phyloP scores from a whole-genome alignment of 306 rosid genomes.

The Cicer bijugum region DNA sequence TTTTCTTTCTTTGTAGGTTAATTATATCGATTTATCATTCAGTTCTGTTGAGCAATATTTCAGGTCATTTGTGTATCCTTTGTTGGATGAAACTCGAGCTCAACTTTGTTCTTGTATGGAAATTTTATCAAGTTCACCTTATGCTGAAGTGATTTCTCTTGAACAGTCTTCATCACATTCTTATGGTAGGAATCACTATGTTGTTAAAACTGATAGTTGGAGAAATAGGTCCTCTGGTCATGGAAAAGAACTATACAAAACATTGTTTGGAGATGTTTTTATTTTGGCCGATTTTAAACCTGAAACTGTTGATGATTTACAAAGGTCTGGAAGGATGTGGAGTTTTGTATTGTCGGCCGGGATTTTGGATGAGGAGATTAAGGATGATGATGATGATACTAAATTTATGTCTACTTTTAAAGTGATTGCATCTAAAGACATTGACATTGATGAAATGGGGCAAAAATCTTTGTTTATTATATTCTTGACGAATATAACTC shows the following conservation, averaged over 20 bases:
- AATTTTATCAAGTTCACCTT: constrained; percentile 54
- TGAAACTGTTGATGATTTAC: constrained; percentile 54
- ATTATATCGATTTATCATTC: constrained; percentile 56
- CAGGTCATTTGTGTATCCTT: constrained; percentile 55
- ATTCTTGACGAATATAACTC: constrained; percentile 56
- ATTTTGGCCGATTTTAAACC: constrained; percentile 65
- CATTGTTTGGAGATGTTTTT: constrained; percentile 69
- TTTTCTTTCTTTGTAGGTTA: constrained; percentile 47
- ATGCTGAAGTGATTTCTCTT: constrained; percentile 53
- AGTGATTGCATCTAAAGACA: constrained; percentile 51
- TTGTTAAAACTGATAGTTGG: constrained; percentile 55
- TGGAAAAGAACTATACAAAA: constrained; percentile 67
- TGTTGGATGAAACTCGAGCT: constrained; percentile 75
- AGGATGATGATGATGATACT: constrained; percentile 29
- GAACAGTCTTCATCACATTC: constrained; percentile 39
- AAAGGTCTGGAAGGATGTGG: constrained; percentile 62
- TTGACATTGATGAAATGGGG: constrained; percentile 34
- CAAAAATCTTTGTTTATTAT: constrained; percentile 50
- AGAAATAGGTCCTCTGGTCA: constrained; percentile 52
- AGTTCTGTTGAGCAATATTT: constrained; percentile 53
- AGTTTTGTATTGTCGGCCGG: constrained; percentile 50
- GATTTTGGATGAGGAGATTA: constrained; percentile 44
- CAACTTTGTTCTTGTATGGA: constrained; percentile 63
- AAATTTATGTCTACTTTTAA: constrained; percentile 48
- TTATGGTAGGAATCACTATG: constrained; percentile 38